Percentiles rank a stretch among this genome's conserved stretches.
Evolutionary conservation across 2,329 filamentous ascomycete species (phyloP).

Genomic region (Knoxdaviesia proteae): DNA sequence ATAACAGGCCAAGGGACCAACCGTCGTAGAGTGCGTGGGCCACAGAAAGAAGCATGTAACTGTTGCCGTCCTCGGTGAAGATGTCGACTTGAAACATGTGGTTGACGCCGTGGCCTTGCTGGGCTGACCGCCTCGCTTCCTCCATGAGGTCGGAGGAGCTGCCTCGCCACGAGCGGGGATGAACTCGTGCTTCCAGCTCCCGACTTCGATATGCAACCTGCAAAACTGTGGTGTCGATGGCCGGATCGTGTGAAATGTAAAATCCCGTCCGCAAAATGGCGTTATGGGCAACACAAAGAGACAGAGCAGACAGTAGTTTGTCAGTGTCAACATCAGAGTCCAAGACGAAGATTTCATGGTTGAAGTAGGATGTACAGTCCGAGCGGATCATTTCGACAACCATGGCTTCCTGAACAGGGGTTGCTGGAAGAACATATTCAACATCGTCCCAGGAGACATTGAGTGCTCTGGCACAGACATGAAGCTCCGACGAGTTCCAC

Average conservation of each 20-base stretch:
- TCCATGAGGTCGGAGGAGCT: constrained; percentile 11
- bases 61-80: constrained; percentile 11
- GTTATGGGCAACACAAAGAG: constrained; percentile 31
- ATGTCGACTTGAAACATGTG: constrained; percentile 29
- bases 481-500: too few relatives aligned
- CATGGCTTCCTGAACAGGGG: constrained; percentile 74
- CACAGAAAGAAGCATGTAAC: constrained; percentile 44
- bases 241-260: constrained; percentile 38
- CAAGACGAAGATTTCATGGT: constrained; percentile 56
- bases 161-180: too few relatives aligned
- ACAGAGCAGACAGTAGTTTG: constrained; percentile 40
- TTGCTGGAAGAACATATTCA: constrained; percentile 48
- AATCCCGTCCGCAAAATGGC: constrained; percentile 64
- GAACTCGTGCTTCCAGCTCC: neutral
- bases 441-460: constrained; percentile 11
- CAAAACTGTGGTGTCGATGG: constrained; percentile 27
- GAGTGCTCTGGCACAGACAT: too few relatives aligned
- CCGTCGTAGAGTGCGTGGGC: constrained; percentile 82
- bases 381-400: constrained; percentile 63
- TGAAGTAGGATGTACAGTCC: constrained; percentile 59
- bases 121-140: constrained; percentile 16
- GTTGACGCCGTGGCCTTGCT: constrained; percentile 12
- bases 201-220: constrained; percentile 21
- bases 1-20: constrained; percentile 57
- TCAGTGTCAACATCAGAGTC: constrained; percentile 28